Conservation (phyloP, 2,329 filamentous ascomycete genomes). For the Phialophora verrucosa region DNA sequence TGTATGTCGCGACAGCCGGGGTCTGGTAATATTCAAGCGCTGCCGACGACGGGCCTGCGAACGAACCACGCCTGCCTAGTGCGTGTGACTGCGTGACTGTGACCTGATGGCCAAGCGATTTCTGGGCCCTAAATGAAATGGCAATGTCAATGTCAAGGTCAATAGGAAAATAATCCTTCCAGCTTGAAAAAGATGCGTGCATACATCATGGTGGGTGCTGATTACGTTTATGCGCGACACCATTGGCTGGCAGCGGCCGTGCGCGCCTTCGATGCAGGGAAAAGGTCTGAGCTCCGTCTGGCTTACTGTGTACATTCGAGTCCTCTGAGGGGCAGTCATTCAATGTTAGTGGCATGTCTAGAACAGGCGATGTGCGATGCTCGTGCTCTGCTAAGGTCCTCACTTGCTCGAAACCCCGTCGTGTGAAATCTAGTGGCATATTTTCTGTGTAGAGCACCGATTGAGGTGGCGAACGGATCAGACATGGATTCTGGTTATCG, state of each 20-base stretch:
- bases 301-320: neutral
- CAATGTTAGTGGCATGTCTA: no score
- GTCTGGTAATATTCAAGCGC: neutral
- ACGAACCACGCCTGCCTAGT: neutral
- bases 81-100: neutral
- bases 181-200: neutral
- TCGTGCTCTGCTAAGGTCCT: no score
- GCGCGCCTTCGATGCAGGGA: neutral
- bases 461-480: neutral
- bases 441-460: neutral
- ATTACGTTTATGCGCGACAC: slow-evolving; percentile 18
- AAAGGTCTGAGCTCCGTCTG: neutral
- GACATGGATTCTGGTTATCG: neutral
- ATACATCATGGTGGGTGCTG: neutral
- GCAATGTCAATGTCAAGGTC: neutral
- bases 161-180: neutral
- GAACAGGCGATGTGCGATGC: no score
- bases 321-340: no score
- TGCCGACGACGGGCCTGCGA: neutral
- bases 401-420: no score
- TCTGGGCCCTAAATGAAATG: neutral
- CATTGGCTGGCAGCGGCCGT: slow-evolving; percentile 1
- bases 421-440: no score
- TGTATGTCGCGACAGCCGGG: neutral
- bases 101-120: neutral